A percentile compares a stretch with the other conserved stretches of the same genome.
phyloP scores from a whole-genome alignment of 2,329 filamentous ascomycete species.

The Nemania abortiva region DNA sequence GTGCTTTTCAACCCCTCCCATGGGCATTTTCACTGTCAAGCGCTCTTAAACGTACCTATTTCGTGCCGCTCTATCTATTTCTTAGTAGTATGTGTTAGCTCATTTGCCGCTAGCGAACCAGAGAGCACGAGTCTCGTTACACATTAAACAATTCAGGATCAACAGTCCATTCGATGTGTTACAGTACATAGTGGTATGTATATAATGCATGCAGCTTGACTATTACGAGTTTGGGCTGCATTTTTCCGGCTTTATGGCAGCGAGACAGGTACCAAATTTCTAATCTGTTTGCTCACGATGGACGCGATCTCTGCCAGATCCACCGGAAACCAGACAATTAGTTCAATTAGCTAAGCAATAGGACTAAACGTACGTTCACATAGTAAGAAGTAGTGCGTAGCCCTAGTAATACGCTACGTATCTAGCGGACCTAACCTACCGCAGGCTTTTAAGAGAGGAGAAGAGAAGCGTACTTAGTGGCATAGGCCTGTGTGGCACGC shows the following conservation, averaged over 20 bases:
- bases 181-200: conserved; percentile 24
- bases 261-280: neutral
- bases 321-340: neutral
- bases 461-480: neutral
- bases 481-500: neutral
- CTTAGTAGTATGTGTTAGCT: conserved; percentile 2
- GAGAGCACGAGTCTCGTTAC: conserved; percentile 4
- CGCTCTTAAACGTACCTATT: neutral
- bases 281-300: neutral
- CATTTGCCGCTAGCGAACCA: conserved; percentile 18
- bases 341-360: conserved; percentile 4
- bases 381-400: conserved; percentile 6
- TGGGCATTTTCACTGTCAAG: conserved; percentile 5
- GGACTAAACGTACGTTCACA: neutral
- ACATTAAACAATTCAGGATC: conserved; percentile 3
- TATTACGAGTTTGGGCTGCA: conserved; percentile 20
- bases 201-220: conserved; percentile 23
- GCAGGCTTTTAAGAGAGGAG: neutral
- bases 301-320: neutral
- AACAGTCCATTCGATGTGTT: conserved; percentile 12
- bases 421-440: neutral
- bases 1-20: neutral
- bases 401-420: neutral
- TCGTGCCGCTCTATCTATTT: neutral
- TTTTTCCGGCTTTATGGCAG: conserved; percentile 2